Evolutionary conservation across 768 basidiomycete species (phyloP), one percentile per base, ranked within the genome.

Genomic region (Harrya chromipes): DNA sequence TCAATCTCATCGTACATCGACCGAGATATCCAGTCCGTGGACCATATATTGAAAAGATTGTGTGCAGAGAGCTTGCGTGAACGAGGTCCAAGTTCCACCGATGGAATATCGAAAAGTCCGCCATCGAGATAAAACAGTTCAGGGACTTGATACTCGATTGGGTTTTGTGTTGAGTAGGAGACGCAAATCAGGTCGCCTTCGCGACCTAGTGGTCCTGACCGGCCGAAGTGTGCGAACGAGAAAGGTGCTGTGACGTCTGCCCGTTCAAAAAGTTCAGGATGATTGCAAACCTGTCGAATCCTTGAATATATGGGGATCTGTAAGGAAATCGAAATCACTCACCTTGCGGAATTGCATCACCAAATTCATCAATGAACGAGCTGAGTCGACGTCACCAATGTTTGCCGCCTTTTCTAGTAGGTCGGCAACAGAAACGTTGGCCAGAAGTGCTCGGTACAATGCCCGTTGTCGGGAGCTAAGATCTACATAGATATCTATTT

Each of bases 291-390:
- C 89, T 90, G 43, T 27, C 43, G 34, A 8, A 27, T 21, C 40
- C 36, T 26, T 56, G 16, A 60, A 47, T 52, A 29, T 44, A 40
- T 19, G 19, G 20, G 42, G 37, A 19, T 39, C 21, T 41, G 31
- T 33, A 44, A 40, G 52, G n/a, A 23, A 49, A 33, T 40, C 27
- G 12, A 36, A 37, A 42, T 34, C 20, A 49, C 70, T 23, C 47
- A 90, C 92, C 77, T 99, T 99, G 58, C 97, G 85, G 77, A 98
- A 98, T 67, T 99, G 97, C 97, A 99, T 99, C 54, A 99, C 97
- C 52, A 99, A 79, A 69, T 98, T 99, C 95, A 98, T 98, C 52
- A 99, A 74, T 7, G 93, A 91, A 46, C 92, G 85, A 44, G 94
- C 92, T 26, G 90, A 91, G 57, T 94, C 90, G 6, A 83, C 89